phyloP scores from a whole-genome alignment of 768 basidiomycete genomes.

The Lactifluus hygrophoroides region DNA sequence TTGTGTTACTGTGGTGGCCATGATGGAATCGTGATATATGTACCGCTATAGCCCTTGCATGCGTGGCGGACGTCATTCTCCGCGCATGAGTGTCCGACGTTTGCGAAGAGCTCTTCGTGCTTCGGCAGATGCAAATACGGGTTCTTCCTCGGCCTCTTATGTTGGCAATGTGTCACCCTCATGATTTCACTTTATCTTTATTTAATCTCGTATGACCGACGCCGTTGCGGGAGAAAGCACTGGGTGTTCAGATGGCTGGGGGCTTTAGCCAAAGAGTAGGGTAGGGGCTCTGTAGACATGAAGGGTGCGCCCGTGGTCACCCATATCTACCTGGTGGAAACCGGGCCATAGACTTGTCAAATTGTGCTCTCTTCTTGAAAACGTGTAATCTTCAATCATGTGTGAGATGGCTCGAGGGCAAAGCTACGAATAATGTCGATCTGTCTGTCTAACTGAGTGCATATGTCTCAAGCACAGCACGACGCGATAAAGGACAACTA shows the following conservation, averaged over 20 bases:
- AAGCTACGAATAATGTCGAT: neutral
- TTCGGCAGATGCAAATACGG: neutral
- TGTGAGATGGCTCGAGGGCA: neutral
- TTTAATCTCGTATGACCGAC: neutral
- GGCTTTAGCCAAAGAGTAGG: neutral
- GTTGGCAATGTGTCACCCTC: neutral
- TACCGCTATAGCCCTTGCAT: neutral
- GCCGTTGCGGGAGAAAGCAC: neutral
- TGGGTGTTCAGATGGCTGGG: neutral
- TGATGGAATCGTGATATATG: neutral
- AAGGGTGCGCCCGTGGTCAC: neutral
- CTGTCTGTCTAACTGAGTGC: too few species aligned
- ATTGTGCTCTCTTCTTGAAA: neutral
- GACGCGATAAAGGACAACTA: neutral
- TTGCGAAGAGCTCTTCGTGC: neutral
- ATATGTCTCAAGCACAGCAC: too few species aligned
- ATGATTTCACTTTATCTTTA: neutral
- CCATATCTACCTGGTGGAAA: neutral
- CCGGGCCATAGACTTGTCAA: too few species aligned
- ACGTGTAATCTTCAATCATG: neutral
- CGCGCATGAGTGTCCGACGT: neutral
- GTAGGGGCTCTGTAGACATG: neutral
- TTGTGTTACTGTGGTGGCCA: constrained; percentile 30
- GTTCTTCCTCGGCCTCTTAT: neutral
- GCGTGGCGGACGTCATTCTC: neutral